Evolutionary conservation across 768 basidiomycete species (phyloP).

Genomic region (Naematelia encephala): DNA sequence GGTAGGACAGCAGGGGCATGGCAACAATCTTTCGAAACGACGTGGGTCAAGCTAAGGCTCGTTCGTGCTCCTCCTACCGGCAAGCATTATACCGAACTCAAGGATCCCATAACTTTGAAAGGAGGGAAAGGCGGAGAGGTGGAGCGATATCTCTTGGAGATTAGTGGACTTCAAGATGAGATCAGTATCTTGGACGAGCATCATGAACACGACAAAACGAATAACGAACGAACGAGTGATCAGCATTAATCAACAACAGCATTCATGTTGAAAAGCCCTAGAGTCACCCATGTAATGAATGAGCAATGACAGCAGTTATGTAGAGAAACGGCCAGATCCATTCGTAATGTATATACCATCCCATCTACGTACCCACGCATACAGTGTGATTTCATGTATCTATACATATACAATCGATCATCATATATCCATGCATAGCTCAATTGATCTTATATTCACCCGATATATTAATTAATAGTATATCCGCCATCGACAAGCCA

Average conservation of each 20-base stretch:
- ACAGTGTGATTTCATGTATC: too few relatives aligned
- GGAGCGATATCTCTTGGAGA: conserved; percentile 20
- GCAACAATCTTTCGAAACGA: conserved; percentile 11
- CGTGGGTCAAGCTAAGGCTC: conserved; percentile 33
- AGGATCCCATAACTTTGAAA: conserved; percentile 15
- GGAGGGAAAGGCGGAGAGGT: conserved; percentile 18
- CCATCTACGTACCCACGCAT: too few relatives aligned
- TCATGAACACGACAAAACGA: too few relatives aligned
- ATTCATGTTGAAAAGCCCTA: too few relatives aligned
- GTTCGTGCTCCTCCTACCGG: conserved; percentile 1
- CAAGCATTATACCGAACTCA: conserved; percentile 1
- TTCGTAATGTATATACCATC: too few relatives aligned
- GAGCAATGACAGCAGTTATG: too few relatives aligned
- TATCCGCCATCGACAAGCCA: conserved; percentile 31
- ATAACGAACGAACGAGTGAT: background rate
- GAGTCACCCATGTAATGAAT: too few relatives aligned
- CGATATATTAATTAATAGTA: conserved; percentile 14
- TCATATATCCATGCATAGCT: too few relatives aligned
- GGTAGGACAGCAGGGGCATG: conserved; percentile 26
- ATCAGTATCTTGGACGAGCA: conserved; percentile 5
- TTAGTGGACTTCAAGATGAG: conserved; percentile 23
- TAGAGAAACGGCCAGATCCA: too few relatives aligned
- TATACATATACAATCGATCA: too few relatives aligned
- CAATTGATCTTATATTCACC: too few relatives aligned
- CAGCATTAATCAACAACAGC: too few relatives aligned